Evolutionary conservation across 1,284 basidiomycete species (phyloP).

Genomic region (Cerioporus squamosus): DNA sequence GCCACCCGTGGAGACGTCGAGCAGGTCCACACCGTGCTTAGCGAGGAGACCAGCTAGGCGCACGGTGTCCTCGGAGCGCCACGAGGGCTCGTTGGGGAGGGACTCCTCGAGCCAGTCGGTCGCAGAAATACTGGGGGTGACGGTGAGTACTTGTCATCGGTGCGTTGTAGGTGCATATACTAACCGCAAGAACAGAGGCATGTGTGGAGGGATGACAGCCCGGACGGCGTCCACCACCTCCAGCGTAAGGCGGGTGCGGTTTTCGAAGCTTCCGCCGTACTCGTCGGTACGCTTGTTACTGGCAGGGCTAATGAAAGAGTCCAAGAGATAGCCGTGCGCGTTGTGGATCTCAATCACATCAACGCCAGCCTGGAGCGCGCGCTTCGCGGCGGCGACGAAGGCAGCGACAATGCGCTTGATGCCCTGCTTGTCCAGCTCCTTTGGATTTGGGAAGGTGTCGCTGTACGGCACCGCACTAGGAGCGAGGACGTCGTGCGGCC

Average conservation of each 20-base stretch:
- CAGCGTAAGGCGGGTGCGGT: conserved; percentile 63
- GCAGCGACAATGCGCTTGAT: conserved; percentile 63
- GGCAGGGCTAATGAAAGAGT: conserved; percentile 59
- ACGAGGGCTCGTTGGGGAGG: conserved; percentile 46
- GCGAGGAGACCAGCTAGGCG: conserved; percentile 51
- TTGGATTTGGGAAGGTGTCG: conserved; percentile 41
- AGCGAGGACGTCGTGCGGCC: conserved; percentile 61
- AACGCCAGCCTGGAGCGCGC: conserved; percentile 54
- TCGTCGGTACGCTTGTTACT: conserved; percentile 73
- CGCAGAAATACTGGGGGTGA: conserved; percentile 51
- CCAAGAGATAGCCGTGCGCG: conserved; percentile 69
- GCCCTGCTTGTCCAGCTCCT: conserved; percentile 54
- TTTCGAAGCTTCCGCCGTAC: conserved; percentile 79
- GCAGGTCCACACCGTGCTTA: conserved; percentile 59
- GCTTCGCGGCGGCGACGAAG: conserved; percentile 61
- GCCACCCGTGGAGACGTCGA: conserved; percentile 62
- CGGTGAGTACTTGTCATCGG: not conserved
- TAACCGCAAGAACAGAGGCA: conserved; percentile 36
- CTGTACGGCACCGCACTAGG: conserved; percentile 59
- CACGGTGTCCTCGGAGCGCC: conserved; percentile 61
- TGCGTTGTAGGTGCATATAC: no score
- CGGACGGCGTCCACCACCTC: conserved; percentile 39
- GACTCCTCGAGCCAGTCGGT: conserved; percentile 60
- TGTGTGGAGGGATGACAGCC: conserved; percentile 26
- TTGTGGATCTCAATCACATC: conserved; percentile 41